Conservation (phyloP, 208 protist genomes). For the Balamuthia mandrillaris region DNA sequence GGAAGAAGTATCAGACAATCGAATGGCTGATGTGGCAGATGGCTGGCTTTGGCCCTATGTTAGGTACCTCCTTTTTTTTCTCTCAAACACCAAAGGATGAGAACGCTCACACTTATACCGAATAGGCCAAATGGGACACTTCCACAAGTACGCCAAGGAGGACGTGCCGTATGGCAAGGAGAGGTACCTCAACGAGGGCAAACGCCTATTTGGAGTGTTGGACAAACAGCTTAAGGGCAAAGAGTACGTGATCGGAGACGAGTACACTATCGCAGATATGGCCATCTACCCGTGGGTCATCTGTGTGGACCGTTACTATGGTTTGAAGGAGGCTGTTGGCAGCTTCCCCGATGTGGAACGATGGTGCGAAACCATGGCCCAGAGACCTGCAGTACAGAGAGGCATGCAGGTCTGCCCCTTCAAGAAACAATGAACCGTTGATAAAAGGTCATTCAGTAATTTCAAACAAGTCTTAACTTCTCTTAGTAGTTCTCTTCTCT, state of each 20-base stretch:
- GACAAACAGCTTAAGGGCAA: constrained; percentile 55
- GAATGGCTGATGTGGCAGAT: constrained; percentile 79
- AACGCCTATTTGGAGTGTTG: constrained; percentile 58
- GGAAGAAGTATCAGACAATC: constrained; percentile 50
- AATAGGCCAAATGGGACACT: constrained; percentile 38
- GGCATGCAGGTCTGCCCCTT: constrained; percentile 45
- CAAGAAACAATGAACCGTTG: no score
- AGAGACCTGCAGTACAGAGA: constrained; percentile 52
- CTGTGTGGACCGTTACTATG: not conserved
- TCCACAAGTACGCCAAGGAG: constrained; percentile 41
- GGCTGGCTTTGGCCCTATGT: constrained; percentile 62
- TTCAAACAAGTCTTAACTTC: no score
- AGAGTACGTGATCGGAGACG: constrained; percentile 57
- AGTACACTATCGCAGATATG: constrained; percentile 72
- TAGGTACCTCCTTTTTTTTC: constrained; percentile 40
- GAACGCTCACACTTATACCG: not conserved
- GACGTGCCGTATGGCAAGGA: constrained; percentile 45
- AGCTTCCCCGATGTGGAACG: constrained; percentile 44
- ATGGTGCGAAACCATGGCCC: constrained; percentile 26
- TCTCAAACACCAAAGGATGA: not conserved
- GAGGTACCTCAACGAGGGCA: constrained; percentile 56
- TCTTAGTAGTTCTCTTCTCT: no score
- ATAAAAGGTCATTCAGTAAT: no score
- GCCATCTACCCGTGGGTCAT: constrained; percentile 43
- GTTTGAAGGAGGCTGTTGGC: constrained; percentile 4